Conservation (phyloP, 73 alveolate species). For the Paramecium primaurelia region DNA sequence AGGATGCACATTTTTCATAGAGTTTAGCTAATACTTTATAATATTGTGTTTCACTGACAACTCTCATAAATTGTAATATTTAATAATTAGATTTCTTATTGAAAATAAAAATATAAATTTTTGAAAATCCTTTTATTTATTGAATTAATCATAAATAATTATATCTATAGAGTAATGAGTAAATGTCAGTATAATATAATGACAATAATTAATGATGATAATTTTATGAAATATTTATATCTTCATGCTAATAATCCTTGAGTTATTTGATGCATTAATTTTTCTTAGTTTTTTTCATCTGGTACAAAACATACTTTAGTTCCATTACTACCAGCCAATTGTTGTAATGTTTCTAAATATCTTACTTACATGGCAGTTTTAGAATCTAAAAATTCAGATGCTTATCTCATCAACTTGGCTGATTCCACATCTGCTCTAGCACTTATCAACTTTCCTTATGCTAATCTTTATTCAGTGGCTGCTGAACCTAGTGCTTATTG, state of each 20-base stretch:
- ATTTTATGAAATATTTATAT: background rate
- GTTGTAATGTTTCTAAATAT: slow-evolving; percentile 33
- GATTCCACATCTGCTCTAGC: slow-evolving; percentile 61
- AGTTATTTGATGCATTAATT: slow-evolving; percentile 31
- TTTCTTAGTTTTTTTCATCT: slow-evolving; percentile 12
- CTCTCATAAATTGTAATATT: background rate
- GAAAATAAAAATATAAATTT: background rate
- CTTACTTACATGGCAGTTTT: slow-evolving; percentile 64
- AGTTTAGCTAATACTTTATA: background rate
- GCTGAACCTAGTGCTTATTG: slow-evolving; percentile 51
- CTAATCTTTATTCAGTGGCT: slow-evolving; percentile 59
- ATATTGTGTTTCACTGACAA: background rate
- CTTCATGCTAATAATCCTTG: slow-evolving; percentile 28
- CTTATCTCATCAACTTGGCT: slow-evolving; percentile 50
- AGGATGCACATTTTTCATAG: background rate
- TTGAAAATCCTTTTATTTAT: background rate
- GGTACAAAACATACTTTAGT: slow-evolving; percentile 47
- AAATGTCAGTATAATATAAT: background rate
- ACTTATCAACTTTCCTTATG: slow-evolving; percentile 37
- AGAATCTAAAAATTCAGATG: slow-evolving; percentile 57
- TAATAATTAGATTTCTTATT: background rate
- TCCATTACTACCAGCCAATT: slow-evolving; percentile 23
- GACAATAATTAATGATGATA: background rate
- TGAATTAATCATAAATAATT: background rate
- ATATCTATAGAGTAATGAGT: background rate